A percentile compares a stretch with the other conserved stretches of the same genome.
Conservation (phyloP, 192 early-diverging fungal genomes). For the Lobosporangium transversale region DNA sequence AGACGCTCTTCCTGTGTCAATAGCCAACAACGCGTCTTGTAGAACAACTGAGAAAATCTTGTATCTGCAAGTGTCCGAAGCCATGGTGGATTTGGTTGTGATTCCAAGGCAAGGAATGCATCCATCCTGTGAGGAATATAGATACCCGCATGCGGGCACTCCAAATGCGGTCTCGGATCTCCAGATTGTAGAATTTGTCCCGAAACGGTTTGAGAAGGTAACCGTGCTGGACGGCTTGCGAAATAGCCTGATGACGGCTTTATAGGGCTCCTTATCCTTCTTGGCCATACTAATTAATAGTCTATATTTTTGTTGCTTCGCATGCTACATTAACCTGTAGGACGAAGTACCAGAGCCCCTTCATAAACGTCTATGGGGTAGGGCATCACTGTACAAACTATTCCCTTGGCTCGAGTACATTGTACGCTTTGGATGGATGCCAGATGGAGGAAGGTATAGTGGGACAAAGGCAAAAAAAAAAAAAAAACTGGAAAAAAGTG, state of each 20-base stretch:
- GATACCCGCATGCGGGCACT: constrained; percentile 72
- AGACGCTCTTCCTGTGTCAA: constrained; percentile 4
- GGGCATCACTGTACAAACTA: constrained; percentile 43
- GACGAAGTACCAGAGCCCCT: constrained; percentile 45
- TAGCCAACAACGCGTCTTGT: background rate
- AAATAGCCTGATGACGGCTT: too few species aligned
- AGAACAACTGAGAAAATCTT: constrained; percentile 59
- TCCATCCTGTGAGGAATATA: constrained; percentile 58
- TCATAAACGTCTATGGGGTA: constrained; percentile 58
- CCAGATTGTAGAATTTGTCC: constrained; percentile 65
- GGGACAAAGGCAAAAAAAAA: background rate
- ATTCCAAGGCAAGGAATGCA: constrained; percentile 56
- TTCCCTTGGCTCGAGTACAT: constrained; percentile 80
- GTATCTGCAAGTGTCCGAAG: constrained; percentile 67
- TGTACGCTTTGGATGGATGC: constrained; percentile 70
- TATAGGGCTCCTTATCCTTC: too few species aligned
- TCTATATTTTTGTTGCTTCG: background rate
- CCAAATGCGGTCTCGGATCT: constrained; percentile 63
- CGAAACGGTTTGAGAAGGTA: constrained; percentile 30
- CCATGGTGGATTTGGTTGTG: constrained; percentile 62
- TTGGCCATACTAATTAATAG: too few species aligned
- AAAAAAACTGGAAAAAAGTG: too few species aligned
- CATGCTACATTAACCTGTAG: constrained; percentile 13
- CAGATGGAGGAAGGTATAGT: constrained; percentile 61
- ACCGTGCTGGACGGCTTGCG: background rate